Evolutionary conservation across 1,284 basidiomycete genomes (phyloP).

Genomic region (Ganoderma lucidum): DNA sequence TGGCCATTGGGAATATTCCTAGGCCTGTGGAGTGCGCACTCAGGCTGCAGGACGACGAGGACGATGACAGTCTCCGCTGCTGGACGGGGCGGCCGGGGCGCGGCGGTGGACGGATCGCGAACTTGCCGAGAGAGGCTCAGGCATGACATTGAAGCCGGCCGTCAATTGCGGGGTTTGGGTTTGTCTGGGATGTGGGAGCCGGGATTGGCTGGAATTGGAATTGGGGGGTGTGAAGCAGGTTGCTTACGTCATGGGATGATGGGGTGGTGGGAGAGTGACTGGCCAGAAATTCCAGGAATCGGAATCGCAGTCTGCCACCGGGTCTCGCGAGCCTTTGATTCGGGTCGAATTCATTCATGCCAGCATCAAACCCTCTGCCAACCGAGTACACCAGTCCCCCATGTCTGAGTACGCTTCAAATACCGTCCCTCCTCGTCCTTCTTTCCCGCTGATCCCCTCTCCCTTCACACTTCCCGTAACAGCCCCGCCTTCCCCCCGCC

Average conservation of each 20-base stretch:
- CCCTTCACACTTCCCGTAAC: slow-evolving; percentile 13
- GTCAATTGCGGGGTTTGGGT: neutral
- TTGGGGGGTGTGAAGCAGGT: neutral
- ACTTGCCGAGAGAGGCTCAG: neutral
- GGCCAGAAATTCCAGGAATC: slow-evolving; percentile 7
- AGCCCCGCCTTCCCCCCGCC: slow-evolving; percentile 11
- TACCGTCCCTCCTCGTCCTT: slow-evolving; percentile 23
- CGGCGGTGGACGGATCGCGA: neutral
- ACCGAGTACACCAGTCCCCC: slow-evolving; percentile 18
- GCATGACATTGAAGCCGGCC: neutral
- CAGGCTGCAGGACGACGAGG: neutral
- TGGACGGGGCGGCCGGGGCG: neutral
- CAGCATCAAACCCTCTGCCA: slow-evolving; percentile 28
- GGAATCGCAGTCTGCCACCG: neutral
- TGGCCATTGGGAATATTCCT: neutral
- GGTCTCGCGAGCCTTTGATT: slow-evolving; percentile 6
- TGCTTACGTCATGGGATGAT: neutral
- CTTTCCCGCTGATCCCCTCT: slow-evolving; percentile 30
- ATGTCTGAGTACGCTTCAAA: slow-evolving; percentile 24
- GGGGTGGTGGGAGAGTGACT: no score
- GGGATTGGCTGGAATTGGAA: neutral
- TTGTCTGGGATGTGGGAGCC: neutral
- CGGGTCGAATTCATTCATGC: slow-evolving; percentile 5
- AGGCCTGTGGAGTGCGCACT: neutral
- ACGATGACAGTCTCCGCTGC: neutral